Evolutionary conservation across 805 yeast genomes (phyloP).

Genomic region (Monosporozyma siamensis): DNA sequence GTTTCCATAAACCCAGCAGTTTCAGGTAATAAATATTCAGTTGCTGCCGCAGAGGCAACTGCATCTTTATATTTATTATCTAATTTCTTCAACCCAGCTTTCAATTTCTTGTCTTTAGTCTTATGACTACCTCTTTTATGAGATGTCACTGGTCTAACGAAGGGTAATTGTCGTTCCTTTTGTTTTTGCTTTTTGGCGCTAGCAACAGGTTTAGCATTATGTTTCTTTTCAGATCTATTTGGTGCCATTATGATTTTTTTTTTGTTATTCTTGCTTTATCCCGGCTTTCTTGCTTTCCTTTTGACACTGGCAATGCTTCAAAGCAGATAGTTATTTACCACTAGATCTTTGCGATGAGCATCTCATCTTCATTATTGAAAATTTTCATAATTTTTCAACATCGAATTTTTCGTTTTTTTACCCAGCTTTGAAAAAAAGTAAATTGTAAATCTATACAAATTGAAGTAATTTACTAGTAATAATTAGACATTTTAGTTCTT

Average conservation of each 20-base stretch:
- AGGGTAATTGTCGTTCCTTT: conserved; percentile 1
- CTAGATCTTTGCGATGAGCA: background rate
- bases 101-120: conserved; percentile 50
- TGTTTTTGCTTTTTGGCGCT: background rate
- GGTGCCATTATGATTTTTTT: background rate
- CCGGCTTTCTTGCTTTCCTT: too few relatives aligned
- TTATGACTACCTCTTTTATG: conserved; percentile 21
- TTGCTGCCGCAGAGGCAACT: conserved; percentile 70
- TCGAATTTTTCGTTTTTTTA: background rate
- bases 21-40: conserved; percentile 80
- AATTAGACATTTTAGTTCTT: too few relatives aligned
- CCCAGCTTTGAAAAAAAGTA: background rate
- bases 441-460: background rate
- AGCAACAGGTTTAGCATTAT: conserved; percentile 1
- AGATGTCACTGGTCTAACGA: conserved; percentile 1
- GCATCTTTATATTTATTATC: conserved; percentile 73
- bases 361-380: conserved; percentile 1
- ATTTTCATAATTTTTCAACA: background rate
- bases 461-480: background rate
- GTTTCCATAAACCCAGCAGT: conserved; percentile 82
- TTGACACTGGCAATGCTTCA: background rate
- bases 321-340: background rate
- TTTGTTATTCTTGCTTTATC: too few relatives aligned
- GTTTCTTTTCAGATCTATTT: background rate
- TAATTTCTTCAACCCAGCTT: conserved; percentile 54